Percentiles rank a stretch among this genome's conserved stretches.
phyloP scores from a whole-genome alignment of 2,329 filamentous ascomycete genomes.

The Sclerotinia sclerotiorum region DNA sequence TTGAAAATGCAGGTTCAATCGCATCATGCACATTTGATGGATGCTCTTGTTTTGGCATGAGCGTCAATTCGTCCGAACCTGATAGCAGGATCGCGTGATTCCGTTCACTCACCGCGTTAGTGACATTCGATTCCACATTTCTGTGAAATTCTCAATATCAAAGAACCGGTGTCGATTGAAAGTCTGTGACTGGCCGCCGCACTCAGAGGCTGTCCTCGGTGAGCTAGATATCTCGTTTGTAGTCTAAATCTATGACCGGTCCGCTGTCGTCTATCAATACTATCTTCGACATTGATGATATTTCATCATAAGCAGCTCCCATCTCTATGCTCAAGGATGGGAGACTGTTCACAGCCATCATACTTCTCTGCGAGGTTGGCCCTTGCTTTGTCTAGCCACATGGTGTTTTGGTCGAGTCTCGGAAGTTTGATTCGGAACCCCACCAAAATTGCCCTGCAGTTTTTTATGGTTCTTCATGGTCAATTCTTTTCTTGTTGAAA shows the following conservation, averaged over 20 bases:
- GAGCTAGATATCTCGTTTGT: neutral
- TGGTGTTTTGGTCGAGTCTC: neutral
- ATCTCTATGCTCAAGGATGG: neutral
- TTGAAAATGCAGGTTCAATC: conserved; percentile 1
- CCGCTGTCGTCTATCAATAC: too few species aligned
- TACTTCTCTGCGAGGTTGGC: neutral
- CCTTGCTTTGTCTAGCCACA: neutral
- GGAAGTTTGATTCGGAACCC: neutral
- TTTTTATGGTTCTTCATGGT: neutral
- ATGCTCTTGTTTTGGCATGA: neutral
- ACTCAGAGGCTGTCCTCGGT: neutral
- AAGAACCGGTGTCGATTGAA: neutral
- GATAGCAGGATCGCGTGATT: neutral
- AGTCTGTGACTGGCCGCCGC: neutral
- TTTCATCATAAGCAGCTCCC: neutral
- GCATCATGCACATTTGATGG: neutral
- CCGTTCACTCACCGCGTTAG: neutral
- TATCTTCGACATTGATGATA: neutral
- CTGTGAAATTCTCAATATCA: neutral
- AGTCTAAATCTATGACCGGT: neutral
- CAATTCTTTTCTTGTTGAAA: neutral
- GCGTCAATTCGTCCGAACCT: neutral
- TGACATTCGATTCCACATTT: neutral
- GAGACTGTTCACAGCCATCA: neutral
- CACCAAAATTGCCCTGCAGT: neutral